Conservation (phyloP, 768 basidiomycete species). For the Agaricus subrufescens region DNA sequence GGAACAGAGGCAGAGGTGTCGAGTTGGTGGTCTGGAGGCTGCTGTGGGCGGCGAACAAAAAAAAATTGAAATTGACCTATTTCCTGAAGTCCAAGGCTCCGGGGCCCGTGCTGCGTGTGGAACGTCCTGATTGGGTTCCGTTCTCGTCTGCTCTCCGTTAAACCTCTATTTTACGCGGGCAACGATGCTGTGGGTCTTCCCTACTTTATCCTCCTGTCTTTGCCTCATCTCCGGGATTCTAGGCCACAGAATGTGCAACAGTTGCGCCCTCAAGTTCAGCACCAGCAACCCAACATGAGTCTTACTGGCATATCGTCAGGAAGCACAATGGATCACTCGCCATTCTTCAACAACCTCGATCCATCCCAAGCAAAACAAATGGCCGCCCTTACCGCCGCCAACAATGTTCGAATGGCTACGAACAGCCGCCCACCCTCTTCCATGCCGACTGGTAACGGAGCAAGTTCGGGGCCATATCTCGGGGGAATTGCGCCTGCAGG, state of each 20-base stretch:
- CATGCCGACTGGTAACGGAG: slow-evolving; percentile 40
- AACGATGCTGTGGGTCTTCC: slow-evolving; percentile 28
- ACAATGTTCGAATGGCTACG: slow-evolving; percentile 53
- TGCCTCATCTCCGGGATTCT: slow-evolving; percentile 11
- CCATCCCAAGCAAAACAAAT: slow-evolving; percentile 72
- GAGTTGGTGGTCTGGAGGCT: not conserved
- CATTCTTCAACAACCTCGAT: slow-evolving; percentile 53
- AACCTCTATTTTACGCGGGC: slow-evolving; percentile 9
- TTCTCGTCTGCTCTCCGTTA: not conserved
- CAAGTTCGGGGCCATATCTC: slow-evolving; percentile 67
- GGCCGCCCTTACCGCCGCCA: slow-evolving; percentile 67
- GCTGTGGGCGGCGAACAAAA: not conserved
- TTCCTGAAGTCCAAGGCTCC: not conserved
- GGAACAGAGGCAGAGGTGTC: not conserved
- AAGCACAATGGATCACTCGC: slow-evolving; percentile 29
- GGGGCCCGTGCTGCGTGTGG: slow-evolving; percentile 9
- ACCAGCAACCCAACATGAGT: slow-evolving; percentile 24
- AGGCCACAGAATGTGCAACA: slow-evolving; percentile 40
- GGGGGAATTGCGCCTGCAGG: slow-evolving; percentile 48
- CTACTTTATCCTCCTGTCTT: slow-evolving; percentile 10
- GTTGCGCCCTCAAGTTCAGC: slow-evolving; percentile 16
- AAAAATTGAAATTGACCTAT: not conserved
- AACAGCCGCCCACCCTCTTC: slow-evolving; percentile 37
- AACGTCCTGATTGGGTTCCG: slow-evolving; percentile 8
- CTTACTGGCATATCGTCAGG: slow-evolving; percentile 25